Base-by-base conservation (phyloP, 768 basidiomycete species). In the Tricholoma saponaceum region DNA sequence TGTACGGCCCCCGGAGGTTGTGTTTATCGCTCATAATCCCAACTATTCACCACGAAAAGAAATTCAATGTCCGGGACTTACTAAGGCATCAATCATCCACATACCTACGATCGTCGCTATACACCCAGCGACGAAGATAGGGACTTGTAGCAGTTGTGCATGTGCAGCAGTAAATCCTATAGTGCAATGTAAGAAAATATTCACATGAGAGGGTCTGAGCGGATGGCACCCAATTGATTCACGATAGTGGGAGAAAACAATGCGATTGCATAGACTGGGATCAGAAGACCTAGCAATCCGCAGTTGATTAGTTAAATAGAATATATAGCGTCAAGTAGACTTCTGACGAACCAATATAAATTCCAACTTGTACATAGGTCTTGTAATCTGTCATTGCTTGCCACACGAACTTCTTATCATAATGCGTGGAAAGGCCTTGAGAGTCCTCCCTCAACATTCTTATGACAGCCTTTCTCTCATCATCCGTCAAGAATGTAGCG, bases 181-280 rank as follows among this genome's bases (percentile, higher is more conserved):
- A 28, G 30, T 6, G 13, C 28, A 1, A 54, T 46, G 23, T 33
- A 50, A 35, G 10, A 28, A 26, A 32, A 52, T 20, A 7, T 25
- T 28, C n/a, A 2, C 5, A 25, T 8, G 26, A 12, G 12, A 39
- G 2, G 18, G 3, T 3, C 14, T 13, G n/a, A 22, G n/a, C 44
- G 3, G 10, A 18, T 54, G 50, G 58, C 43, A 70, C 70, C 81
- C 3, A 72, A 73, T 58, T 78, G 71, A 3, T 73, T 70, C 26
- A 82, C 77, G 61, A 82, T 79, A 5, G 80, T 80, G 1, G 81
- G 80, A 5, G 76, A 75, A 62, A 82, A 83, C 35, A 83, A 72
- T 51, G 80, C 72, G 47, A 72, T 68, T 28, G 74, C 70, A 28
- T 74, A 83, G 39, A 79, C 63, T 10, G 83, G 77, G 25, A 81